Evolutionary conservation across 1,284 basidiomycete genomes (phyloP).

Genomic region (Malassezia equina): DNA sequence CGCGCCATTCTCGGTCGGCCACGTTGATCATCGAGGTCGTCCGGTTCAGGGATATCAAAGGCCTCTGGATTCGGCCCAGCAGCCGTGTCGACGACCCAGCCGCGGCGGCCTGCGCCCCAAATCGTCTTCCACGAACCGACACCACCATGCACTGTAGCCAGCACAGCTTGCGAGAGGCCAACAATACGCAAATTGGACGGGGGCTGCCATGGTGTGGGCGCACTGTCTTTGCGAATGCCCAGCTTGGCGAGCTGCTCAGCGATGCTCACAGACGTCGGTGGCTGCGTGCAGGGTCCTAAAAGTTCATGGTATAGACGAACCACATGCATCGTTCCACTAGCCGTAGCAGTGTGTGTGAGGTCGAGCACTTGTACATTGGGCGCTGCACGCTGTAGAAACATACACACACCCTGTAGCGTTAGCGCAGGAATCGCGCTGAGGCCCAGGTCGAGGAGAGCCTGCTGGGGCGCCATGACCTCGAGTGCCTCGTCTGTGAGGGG

Average conservation of each 20-base stretch:
- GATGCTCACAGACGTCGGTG: constrained; percentile 31
- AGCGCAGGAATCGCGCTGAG: constrained; percentile 72
- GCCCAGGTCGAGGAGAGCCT: constrained; percentile 56
- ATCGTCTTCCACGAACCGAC: constrained; percentile 76
- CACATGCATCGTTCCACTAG: constrained; percentile 55
- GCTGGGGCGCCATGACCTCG: constrained; percentile 59
- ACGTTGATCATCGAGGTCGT: neutral
- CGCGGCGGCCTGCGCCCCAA: constrained; percentile 77
- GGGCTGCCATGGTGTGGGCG: constrained; percentile 25
- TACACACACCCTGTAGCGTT: constrained; percentile 59
- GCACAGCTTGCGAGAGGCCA: constrained; percentile 67
- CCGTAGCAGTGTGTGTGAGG: constrained; percentile 58
- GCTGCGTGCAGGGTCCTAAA: constrained; percentile 49
- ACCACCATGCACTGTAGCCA: constrained; percentile 64
- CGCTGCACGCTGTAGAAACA: constrained; percentile 63
- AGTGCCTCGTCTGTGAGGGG: constrained; percentile 56
- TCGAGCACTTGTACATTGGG: constrained; percentile 75
- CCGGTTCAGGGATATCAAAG: constrained; percentile 1
- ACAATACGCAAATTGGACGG: constrained; percentile 71
- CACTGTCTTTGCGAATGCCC: constrained; percentile 38
- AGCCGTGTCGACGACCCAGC: constrained; percentile 86
- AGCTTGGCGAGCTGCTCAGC: constrained; percentile 36
- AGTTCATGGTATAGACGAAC: constrained; percentile 49
- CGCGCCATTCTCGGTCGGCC: neutral
- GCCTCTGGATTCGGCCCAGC: constrained; percentile 61